Percentiles rank a stretch among this genome's conserved stretches.
Conservation (phyloP, 331 rosid genomes). For the Quercus lobata region DNA sequence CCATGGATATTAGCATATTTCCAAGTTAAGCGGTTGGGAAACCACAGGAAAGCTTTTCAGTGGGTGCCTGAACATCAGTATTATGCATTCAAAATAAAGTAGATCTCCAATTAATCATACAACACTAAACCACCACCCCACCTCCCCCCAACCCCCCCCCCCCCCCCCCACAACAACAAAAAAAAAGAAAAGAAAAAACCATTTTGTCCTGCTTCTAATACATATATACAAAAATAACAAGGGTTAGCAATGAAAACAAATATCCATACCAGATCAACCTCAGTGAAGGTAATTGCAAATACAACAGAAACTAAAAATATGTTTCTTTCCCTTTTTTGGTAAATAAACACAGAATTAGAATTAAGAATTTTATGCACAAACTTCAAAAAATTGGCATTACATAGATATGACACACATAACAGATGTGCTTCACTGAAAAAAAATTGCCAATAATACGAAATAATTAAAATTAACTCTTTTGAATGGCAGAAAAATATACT, state of each 20-base stretch:
- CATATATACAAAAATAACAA: neutral
- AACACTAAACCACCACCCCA: neutral
- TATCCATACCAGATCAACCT: neutral
- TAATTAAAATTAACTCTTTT: neutral
- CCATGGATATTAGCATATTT: neutral
- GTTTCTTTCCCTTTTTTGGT: neutral
- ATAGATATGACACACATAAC: neutral
- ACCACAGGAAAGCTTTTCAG: neutral
- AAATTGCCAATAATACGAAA: neutral
- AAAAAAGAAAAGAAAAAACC: neutral
- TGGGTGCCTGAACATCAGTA: neutral
- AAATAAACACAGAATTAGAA: neutral
- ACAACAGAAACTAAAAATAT: neutral
- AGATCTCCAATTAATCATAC: neutral
- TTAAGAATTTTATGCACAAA: neutral
- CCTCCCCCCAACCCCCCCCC: too few relatives aligned
- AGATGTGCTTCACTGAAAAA: neutral
- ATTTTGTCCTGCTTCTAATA: neutral
- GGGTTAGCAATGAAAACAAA: neutral
- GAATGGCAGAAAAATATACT: slow-evolving; percentile 7
- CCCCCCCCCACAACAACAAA: too few relatives aligned
- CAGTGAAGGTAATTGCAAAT: neutral
- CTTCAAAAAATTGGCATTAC: neutral
- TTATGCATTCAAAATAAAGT: neutral
- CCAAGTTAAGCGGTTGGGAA: neutral